Evolutionary conservation across 2,329 filamentous ascomycete species (phyloP), one percentile per base, ranked within the genome.

Genomic region (Macrophomina tecta): DNA sequence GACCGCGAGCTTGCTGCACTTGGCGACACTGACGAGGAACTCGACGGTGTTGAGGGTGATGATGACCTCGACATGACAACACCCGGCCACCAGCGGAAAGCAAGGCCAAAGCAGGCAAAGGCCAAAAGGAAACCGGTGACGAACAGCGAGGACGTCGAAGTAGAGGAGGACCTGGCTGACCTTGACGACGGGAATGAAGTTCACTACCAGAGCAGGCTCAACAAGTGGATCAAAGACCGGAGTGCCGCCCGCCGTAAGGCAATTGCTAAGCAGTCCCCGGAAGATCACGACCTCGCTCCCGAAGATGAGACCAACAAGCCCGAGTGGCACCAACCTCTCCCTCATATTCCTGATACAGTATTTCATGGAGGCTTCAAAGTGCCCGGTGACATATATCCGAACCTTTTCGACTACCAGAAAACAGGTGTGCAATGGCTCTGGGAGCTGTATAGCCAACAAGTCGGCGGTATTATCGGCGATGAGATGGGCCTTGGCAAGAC

Each of bases 401-500:
- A 93, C 2, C 82, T 99, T 0, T 99, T 98, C 73, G 93, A 96
- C 69, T 99, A 99, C 72, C 95, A 99, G 74, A 97, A 97, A 78
- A 97, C 93, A 0, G 94, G 94, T 3, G 93, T 99, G 3, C 91
- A 97, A 75, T 99, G 95, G 95, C 85, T 99, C 6, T 93, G 93
- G 77, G 94, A 99, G 77, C 83, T 99, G 2, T 94, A 97, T 76
- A 88, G 89, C 66, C 93, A 97, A 76, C 87, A 91, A 68, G 93
- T 97, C 5, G 95, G 95, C 30, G 95, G 95, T 2, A 98, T 99
- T 64, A 87, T 99, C 46, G 95, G 94, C 5, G 95, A 99, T 74
- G 95, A 99, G 78, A 99, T 99, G 95, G 95, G 96, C 0, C 82
- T 99, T n/a, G 95, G 95, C 4, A 99, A 99, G 81, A 99, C 95